phyloP scores from a whole-genome alignment of 495 filamentous ascomycete genomes.

The Daldinia childiae region DNA sequence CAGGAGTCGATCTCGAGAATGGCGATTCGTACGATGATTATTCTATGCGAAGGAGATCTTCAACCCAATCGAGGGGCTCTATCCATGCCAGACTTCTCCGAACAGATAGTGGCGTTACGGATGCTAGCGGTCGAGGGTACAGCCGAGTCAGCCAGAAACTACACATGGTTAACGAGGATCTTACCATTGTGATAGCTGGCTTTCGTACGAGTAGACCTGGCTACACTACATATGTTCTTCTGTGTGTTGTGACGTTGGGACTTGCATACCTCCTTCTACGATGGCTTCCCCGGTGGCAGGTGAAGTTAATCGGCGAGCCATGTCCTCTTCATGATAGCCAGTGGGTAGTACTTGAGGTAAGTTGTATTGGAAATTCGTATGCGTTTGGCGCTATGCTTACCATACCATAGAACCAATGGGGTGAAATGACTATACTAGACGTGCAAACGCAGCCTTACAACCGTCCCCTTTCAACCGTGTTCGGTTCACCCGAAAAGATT shows the following conservation, averaged over 20 bases:
- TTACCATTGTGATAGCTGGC: conserved; percentile 90
- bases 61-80: conserved; percentile 63
- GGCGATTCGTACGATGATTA: conserved; percentile 50
- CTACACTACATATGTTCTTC: conserved; percentile 69
- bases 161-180: conserved; percentile 90
- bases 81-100: conserved; percentile 77
- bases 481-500: conserved; percentile 70
- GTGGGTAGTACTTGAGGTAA: conserved; percentile 90
- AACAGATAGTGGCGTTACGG: conserved; percentile 67
- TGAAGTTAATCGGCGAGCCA: conserved; percentile 75
- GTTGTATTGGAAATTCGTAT: conserved; percentile 28
- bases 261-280: conserved; percentile 83
- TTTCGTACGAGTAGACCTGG: conserved; percentile 80
- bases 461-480: conserved; percentile 84
- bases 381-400: conserved; percentile 37
- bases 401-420: conserved; percentile 80
- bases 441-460: conserved; percentile 76
- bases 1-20: conserved; percentile 55
- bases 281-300: conserved; percentile 89
- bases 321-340: conserved; percentile 74
- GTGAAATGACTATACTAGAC: conserved; percentile 79
- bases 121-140: conserved; percentile 65
- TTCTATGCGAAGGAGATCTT: conserved; percentile 53
- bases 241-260: conserved; percentile 78
- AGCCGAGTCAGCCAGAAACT: conserved; percentile 83